Percentiles rank a stretch among this genome's conserved stretches.
phyloP scores from a whole-genome alignment of 2,329 filamentous ascomycete genomes.

The Fusarium drepaniforme region DNA sequence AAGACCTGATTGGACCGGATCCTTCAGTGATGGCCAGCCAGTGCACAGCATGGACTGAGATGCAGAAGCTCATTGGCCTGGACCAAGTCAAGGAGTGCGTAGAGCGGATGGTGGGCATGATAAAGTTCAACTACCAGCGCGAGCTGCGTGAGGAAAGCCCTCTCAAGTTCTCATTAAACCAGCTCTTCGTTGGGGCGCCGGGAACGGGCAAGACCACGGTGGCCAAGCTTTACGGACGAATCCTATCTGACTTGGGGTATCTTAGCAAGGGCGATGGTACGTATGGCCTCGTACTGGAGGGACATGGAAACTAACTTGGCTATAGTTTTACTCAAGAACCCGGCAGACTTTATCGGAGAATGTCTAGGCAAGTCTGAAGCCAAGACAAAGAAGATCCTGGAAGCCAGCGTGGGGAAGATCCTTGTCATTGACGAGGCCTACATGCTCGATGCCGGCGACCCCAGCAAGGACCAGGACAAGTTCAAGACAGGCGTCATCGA shows the following conservation, averaged over 20 bases:
- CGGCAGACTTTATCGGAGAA: background rate
- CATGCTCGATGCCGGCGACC: background rate
- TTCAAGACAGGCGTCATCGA: background rate
- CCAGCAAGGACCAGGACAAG: background rate
- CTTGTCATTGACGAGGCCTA: constrained; percentile 9
- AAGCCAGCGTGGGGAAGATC: background rate
- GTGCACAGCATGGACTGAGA: background rate
- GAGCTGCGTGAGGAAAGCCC: background rate
- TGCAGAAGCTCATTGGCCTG: background rate
- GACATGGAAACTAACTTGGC: no score
- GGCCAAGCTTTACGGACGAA: background rate
- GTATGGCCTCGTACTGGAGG: background rate
- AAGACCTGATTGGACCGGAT: background rate
- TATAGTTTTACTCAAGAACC: background rate
- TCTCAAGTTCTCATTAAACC: background rate
- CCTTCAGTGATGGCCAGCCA: background rate
- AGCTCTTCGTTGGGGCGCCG: background rate
- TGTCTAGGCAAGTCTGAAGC: background rate
- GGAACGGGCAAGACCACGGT: constrained; percentile 4
- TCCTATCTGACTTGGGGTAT: background rate
- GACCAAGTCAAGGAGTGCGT: background rate
- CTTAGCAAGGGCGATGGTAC: background rate
- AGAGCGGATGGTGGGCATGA: background rate
- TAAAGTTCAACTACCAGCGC: background rate
- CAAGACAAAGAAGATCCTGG: background rate